Percentiles rank a stretch among this genome's conserved stretches.
Conservation (phyloP, 1,284 basidiomycete genomes). For the Takashimella tepidaria region DNA sequence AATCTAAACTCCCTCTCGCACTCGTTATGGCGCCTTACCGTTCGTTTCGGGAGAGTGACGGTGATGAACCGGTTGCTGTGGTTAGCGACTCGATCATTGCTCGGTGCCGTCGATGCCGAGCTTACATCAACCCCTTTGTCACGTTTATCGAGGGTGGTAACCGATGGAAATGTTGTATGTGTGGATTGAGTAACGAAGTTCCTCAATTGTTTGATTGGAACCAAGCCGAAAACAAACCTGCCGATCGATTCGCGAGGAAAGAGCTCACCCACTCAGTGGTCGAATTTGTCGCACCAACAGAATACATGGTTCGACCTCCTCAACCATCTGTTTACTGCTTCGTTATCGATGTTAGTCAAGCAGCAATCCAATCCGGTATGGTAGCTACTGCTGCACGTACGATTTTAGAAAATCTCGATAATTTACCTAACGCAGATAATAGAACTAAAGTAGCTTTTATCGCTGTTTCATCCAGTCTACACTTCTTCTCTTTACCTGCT, state of each 20-base stretch:
- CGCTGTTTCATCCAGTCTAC: conserved; percentile 85
- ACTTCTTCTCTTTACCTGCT: conserved; percentile 89
- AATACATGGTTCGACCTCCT: conserved; percentile 97
- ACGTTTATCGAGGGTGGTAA: conserved; percentile 98
- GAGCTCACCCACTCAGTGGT: conserved; percentile 92
- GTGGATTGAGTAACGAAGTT: conserved; percentile 96
- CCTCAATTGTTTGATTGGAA: conserved; percentile 99
- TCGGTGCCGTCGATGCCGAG: conserved; percentile 91
- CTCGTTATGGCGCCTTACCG: conserved; percentile 90
- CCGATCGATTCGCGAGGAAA: conserved; percentile 87
- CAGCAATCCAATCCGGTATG: conserved; percentile 91
- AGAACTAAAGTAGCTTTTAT: conserved; percentile 91
- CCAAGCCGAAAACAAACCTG: conserved; percentile 84
- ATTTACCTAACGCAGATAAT: conserved; percentile 89
- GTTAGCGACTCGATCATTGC: conserved; percentile 94
- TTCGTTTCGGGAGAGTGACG: conserved; percentile 56
- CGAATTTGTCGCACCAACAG: conserved; percentile 95
- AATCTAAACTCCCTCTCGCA: conserved; percentile 89
- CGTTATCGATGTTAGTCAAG: conserved; percentile 91
- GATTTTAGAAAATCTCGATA: conserved; percentile 89
- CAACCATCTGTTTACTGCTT: conserved; percentile 97
- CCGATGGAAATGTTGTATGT: conserved; percentile 99
- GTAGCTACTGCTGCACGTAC: conserved; percentile 95
- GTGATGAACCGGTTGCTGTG: conserved; percentile 68
- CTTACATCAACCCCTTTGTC: conserved; percentile 98